phyloP scores from a whole-genome alignment of 2,329 filamentous ascomycete species.

The Penicillium capsulatum region DNA sequence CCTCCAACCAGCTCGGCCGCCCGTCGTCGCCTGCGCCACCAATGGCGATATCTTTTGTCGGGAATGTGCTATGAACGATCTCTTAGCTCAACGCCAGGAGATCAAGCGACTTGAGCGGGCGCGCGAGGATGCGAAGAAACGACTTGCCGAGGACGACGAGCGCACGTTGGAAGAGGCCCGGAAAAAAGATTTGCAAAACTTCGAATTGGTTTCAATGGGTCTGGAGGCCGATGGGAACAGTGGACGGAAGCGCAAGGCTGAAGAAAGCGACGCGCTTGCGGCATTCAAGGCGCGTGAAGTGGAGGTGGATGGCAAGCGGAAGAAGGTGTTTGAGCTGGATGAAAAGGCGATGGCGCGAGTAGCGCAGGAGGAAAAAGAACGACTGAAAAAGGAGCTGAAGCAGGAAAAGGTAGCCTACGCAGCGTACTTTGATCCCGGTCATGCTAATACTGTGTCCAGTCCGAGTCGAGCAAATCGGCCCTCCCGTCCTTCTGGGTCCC shows the following conservation, averaged over 20 bases:
- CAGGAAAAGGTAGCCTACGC: slow-evolving; percentile 69
- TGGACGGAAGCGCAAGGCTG: slow-evolving; percentile 29
- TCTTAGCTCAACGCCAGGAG: slow-evolving; percentile 87
- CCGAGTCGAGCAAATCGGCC: slow-evolving; percentile 58
- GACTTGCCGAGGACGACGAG: slow-evolving; percentile 57
- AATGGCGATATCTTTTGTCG: slow-evolving; percentile 90
- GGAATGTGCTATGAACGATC: slow-evolving; percentile 85
- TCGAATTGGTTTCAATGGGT: slow-evolving; percentile 79
- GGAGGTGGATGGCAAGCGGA: slow-evolving; percentile 49
- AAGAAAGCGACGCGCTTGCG: slow-evolving; percentile 26
- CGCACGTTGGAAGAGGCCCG: slow-evolving; percentile 65
- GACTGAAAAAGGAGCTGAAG: slow-evolving; percentile 66
- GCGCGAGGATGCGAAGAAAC: slow-evolving; percentile 57
- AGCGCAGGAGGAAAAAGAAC: slow-evolving; percentile 64
- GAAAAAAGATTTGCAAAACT: slow-evolving; percentile 69
- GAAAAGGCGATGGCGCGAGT: slow-evolving; percentile 70
- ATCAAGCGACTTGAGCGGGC: slow-evolving; percentile 74
- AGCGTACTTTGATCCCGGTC: too few species aligned
- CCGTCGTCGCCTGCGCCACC: slow-evolving; percentile 74
- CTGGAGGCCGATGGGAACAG: slow-evolving; percentile 28
- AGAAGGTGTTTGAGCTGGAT: slow-evolving; percentile 78
- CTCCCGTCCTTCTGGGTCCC: slow-evolving; percentile 93
- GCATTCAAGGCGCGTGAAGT: slow-evolving; percentile 39
- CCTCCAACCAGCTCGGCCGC: slow-evolving; percentile 72
- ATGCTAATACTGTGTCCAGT: slow-evolving; percentile 20